A percentile compares a stretch with the other conserved stretches of the same genome.
Evolutionary conservation across 2,329 filamentous ascomycete species (phyloP).

Genomic region (Fusarium sp.): DNA sequence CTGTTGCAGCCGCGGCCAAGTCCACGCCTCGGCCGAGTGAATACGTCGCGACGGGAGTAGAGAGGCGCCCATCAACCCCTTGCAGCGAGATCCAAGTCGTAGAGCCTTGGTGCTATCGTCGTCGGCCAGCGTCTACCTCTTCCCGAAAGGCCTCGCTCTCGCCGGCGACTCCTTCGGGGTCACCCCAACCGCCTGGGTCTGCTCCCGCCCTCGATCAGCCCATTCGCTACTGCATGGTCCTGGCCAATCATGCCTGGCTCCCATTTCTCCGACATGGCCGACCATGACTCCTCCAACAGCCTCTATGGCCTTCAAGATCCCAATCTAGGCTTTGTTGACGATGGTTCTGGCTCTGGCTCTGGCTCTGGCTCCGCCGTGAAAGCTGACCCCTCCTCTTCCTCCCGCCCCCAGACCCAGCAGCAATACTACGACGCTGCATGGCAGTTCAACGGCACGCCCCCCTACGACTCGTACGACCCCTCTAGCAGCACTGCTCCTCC

Average conservation of each 20-base stretch:
- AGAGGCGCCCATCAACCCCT: conserved; percentile 13
- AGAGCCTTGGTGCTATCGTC: conserved; percentile 15
- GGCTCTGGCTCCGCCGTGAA: conserved; percentile 49
- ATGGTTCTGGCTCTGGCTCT: conserved; percentile 48
- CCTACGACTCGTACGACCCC: conserved; percentile 57
- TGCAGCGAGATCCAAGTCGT: conserved; percentile 16
- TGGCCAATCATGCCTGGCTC: conserved; percentile 44
- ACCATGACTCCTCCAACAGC: conserved; percentile 52
- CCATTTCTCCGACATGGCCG: conserved; percentile 49
- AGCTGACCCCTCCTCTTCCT: conserved; percentile 46
- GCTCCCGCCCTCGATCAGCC: conserved; percentile 40
- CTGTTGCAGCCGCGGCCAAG: conserved; percentile 26
- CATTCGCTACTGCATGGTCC: conserved; percentile 45
- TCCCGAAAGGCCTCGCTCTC: conserved; percentile 36
- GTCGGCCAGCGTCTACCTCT: conserved; percentile 32
- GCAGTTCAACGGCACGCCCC: conserved; percentile 59
- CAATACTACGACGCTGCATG: conserved; percentile 54
- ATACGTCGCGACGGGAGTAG: conserved; percentile 13
- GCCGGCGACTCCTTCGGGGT: conserved; percentile 37
- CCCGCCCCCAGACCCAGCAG: conserved; percentile 48
- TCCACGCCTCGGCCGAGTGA: conserved; percentile 17
- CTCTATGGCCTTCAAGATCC: conserved; percentile 58
- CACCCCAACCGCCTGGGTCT: conserved; percentile 35
- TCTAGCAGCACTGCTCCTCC: conserved; percentile 50
- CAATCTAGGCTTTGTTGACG: conserved; percentile 51